Percentiles rank a stretch among this genome's conserved stretches.
These are phyloP conservation scores for Clavispora carvajalis DNA, from an alignment of 805 yeast genomes.

Conservation along the genomic window DNA sequence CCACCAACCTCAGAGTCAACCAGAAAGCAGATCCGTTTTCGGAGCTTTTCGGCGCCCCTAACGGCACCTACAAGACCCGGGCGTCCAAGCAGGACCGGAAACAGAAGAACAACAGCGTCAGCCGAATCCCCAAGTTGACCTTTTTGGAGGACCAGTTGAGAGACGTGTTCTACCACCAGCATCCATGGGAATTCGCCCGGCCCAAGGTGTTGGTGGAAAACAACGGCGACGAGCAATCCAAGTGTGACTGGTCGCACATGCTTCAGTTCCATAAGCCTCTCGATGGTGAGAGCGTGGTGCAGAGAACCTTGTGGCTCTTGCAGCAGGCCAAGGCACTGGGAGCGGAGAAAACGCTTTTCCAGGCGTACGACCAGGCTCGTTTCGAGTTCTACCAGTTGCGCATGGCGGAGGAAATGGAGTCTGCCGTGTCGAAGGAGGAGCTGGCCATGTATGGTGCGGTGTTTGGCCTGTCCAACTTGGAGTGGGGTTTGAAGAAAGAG, in stretches of 20 bases:
- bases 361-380: constrained; percentile 82
- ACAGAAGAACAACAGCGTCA: constrained; percentile 36
- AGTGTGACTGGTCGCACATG: constrained; percentile 74
- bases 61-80: constrained; percentile 43
- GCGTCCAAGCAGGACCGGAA: constrained; percentile 29
- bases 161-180: constrained; percentile 78
- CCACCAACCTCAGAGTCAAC: constrained; percentile 25
- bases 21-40: constrained; percentile 27
- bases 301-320: constrained; percentile 38
- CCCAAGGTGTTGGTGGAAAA: constrained; percentile 82
- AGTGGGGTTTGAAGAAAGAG: constrained; percentile 67
- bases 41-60: constrained; percentile 10
- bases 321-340: constrained; percentile 15
- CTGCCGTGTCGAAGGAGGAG: constrained; percentile 73
- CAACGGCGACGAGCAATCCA: constrained; percentile 49
- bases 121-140: constrained; percentile 48
- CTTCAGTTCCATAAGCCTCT: constrained; percentile 68
- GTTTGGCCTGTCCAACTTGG: constrained; percentile 56
- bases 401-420: constrained; percentile 76
- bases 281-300: constrained; percentile 71
- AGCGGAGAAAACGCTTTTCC: constrained; percentile 32
- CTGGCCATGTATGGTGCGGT: constrained; percentile 80
- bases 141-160: constrained; percentile 79
- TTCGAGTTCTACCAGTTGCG: constrained; percentile 83
- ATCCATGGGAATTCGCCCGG: constrained; percentile 96